Base-by-base conservation (phyloP, 441 rosid species). In the Arabidopsis hybrid region DNA sequence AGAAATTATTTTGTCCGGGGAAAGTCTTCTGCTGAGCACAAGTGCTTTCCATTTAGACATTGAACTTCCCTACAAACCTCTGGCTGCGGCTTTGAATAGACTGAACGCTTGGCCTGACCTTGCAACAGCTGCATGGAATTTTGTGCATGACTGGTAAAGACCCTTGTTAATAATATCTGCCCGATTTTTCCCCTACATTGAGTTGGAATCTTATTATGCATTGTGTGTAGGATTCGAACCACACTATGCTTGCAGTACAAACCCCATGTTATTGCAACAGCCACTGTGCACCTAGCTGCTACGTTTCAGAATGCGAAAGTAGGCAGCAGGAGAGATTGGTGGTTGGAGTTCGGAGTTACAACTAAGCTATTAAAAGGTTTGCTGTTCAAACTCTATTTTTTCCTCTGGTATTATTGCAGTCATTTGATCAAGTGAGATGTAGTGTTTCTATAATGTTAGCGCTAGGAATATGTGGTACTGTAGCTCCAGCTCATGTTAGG, bases 341-440 rank as follows among this genome's bases (percentile, higher is more conserved):
- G 88, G 91, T 65, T 78, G 77, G 91, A 87, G 71, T 87, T 89
- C 77, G 91, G 87, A 61, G 83, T 89, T 17, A 83, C 90, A 46
- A 87, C 90, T 31, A 85, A 78, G 66, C 80, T 82, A 17, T 82
- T 89, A 74, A 81, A 82, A 82, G 90, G 90, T 85, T 78, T 74
- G 84, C 56, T 1, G 4, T 3, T 53, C 5, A 31, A 16, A 57
- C 52, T 5, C 16, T 3, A 12, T 0, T 4, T 5, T 1, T 26
- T 10, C 10, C 4, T 60, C 31, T 64, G 47, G 55, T 63, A 35
- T 16, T 35, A 18, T 39, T 46, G 13, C 50, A 14, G 18, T 63
- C 36, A 17, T 40, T 61, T 13, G 36, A 17, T 46, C 58, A 36
- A 47, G 35, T 53, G 46, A 32, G 26, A 39, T 45, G 46, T 1